Evolutionary conservation across 495 filamentous ascomycete species (phyloP), one percentile per base, ranked within the genome.

Genomic region (Xeromyces bisporus): DNA sequence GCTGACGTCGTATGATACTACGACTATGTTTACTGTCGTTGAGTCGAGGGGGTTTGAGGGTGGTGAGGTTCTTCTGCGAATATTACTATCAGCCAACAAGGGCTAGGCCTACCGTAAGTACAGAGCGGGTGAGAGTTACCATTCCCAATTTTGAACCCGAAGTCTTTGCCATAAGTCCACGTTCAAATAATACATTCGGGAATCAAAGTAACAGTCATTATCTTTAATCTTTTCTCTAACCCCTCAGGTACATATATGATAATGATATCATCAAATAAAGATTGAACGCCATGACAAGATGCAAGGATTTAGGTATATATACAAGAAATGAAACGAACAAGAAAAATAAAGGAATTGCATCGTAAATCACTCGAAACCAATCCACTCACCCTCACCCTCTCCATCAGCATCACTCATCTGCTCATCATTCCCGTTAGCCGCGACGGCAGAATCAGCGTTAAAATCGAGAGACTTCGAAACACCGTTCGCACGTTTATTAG

Each of bases 241-340:
- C 39, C 26, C 33, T 44, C n/a, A n/a, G n/a, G n/a, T n/a, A n/a
- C n/a, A n/a, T n/a, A n/a, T n/a, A n/a, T n/a, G n/a, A n/a, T n/a
- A n/a, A n/a, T 26, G 29, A 44, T 37, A 34, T 33, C 24, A 31
- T 34, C 16, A 50, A 39, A 44, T 23, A 44, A 40, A 44, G 42
- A 51, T 41, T 43, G 40, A 57, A 60, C 52, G 54, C 59, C 55
- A 48, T 42, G 50, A 51, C 44, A 53, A 60, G 38, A 62, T 58
- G 58, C 53, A 53, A 50, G 42, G 33, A 42, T 48, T 28, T 35
- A 25, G 15, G 24, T 33, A 23, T 23, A 29, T 30, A 34, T 18
- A 37, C 24, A 26, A n/a, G n/a, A 24, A 34, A 34, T 43, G 6
- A 30, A 32, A 35, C 2, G 16, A 46, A 40, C 50, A 29, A 46